Evolutionary conservation across 1,284 basidiomycete genomes (phyloP), one percentile per base, ranked within the genome.

Genomic region (Wolfiporia cocos): DNA sequence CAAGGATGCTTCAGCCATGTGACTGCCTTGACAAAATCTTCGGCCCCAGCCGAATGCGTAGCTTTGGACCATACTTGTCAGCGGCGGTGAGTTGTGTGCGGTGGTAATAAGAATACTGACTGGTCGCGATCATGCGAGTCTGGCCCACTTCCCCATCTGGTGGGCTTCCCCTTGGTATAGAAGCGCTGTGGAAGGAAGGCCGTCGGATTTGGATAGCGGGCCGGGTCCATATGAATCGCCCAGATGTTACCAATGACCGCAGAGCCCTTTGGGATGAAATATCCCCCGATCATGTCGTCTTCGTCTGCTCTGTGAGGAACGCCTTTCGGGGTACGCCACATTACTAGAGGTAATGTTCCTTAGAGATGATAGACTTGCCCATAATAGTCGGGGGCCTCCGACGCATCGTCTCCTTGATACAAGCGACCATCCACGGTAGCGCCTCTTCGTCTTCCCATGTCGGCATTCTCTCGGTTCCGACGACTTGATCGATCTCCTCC

Each of bases 401-500:
- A 23, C 58, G 46, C 48, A 59, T 34, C 4, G 51, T 52, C 44
- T 64, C 62, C 43, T 61, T 61, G 44, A 64, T 54, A 39, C 54
- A 53, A 11, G 61, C 62, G 5, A 52, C 46, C 5, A 59, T 29
- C 37, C 61, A 64, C 10, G 59, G 58, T 11, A 61, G 46, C 14
- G 44, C 39, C 12, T 42, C 36, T 28, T 56, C 51, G 44, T 64
- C 62, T 11, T 55, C 54, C 20, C 52, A 58, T 2, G 36, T 41
- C n/a, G 62, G 62, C 46, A 61, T 45, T 15, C 62, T 42, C 31
- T 58, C 53, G 2, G 47, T 22, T 7, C 60, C 61, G 31, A 63
- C 53, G 12, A 58, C 55, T 1, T 40, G n/a, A 46, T 70, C 67
- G 14, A 71, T 47, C 49, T 71, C 66, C 31, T 51, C 55, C 32